Evolutionary conservation across 441 rosid genomes (phyloP), one percentile per base, ranked within the genome.

Genomic region (Jatropha multifida): DNA sequence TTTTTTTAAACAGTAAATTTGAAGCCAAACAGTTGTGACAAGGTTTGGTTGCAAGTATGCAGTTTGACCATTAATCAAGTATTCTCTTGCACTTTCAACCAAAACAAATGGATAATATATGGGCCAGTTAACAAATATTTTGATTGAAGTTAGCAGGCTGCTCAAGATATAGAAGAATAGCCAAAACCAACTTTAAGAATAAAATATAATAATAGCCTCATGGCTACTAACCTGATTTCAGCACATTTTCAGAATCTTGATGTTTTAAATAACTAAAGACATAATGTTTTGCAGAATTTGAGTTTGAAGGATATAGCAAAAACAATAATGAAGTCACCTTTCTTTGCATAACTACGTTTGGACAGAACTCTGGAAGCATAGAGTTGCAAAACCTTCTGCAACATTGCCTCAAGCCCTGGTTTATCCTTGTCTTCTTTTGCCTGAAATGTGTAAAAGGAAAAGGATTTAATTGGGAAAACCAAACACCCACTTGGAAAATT

Each of bases 361-460:
- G 96, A 95, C 65, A 95, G 97, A 74, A 86, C 64, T 10, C 11
- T 85, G 59, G 96, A 90, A 80, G 99, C 96, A 81, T 93, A 95
- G 74, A 92, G 89, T 80, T 92, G 98, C 77, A 95, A 84, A 80
- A 93, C 96, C 78, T 93, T 95, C 81, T 88, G 99, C 78, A 95
- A 78, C 99, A 93, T 95, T 68, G 98, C 97, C 69, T 79, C 88
- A 67, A 93, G 94, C 69, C 99, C 98, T 3, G 97, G 99, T 80
- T 90, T 95, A 81, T 93, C 97, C 73, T 74, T 83, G 79, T 93
- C 99, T 89, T 89, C 93, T 86, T 89, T 89, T 76, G 94, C 95
- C 97, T 91, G 85, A 74, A 84, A 75, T 51, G 72, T 73, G 46
- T 66, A 37, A 63, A 6, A 68, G 15, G 52, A 49, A 66, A 54